phyloP scores from a whole-genome alignment of 306 rosid species.

The Pachyrhizus erosus region DNA sequence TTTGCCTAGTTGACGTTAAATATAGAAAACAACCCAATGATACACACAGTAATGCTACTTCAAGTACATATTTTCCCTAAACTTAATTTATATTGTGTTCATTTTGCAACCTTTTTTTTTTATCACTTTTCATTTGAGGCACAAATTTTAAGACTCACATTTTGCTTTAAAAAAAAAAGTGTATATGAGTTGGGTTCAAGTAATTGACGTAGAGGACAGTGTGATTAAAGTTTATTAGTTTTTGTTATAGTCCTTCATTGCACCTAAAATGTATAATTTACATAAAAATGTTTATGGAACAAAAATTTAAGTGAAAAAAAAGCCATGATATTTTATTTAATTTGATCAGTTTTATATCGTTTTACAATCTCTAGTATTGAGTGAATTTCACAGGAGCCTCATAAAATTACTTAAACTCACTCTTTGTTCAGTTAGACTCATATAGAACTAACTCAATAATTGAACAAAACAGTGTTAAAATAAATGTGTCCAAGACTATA shows the following conservation, averaged over 20 bases:
- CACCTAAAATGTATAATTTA: neutral
- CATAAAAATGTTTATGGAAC: neutral
- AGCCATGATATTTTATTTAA: neutral
- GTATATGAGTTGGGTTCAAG: conserved; percentile 7
- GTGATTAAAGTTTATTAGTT: neutral
- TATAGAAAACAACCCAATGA: conserved; percentile 8
- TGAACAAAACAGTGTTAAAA: neutral
- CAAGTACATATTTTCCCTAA: conserved; percentile 2
- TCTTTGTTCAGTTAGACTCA: neutral
- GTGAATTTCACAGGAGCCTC: neutral
- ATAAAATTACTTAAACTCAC: neutral
- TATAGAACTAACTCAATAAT: neutral
- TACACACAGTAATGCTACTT: neutral
- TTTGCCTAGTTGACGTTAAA: conserved; percentile 33
- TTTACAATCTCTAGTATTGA: neutral
- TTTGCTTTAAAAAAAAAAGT: conserved; percentile 6
- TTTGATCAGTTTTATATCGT: neutral
- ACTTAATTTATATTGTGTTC: neutral
- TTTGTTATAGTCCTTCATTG: neutral
- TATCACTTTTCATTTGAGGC: neutral
- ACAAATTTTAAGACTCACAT: conserved; percentile 28
- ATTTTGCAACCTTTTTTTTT: neutral
- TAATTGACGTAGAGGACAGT: neutral
- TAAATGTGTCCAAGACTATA: neutral
- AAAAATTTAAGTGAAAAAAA: neutral